A percentile compares a stretch with the other conserved stretches of the same genome.
phyloP scores from a whole-genome alignment of 768 basidiomycete species.

The Mycena olivaceomarginata region DNA sequence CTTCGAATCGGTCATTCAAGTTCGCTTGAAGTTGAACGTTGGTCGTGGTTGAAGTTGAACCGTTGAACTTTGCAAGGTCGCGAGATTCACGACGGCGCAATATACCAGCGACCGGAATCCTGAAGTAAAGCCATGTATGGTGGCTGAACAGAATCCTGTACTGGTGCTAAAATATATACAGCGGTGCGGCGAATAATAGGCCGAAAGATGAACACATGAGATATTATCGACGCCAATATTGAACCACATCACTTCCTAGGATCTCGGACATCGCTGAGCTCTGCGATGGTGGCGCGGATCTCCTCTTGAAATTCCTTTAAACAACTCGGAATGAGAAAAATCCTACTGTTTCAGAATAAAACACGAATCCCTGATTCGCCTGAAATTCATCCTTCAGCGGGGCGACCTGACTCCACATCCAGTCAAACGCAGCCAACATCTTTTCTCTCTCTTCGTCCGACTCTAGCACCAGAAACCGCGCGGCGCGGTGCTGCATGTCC shows the following conservation, averaged over 20 bases:
- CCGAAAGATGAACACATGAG: too few species aligned
- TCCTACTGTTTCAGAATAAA: not conserved
- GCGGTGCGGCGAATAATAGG: too few species aligned
- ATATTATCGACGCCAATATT: too few species aligned
- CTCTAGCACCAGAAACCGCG: constrained; percentile 65
- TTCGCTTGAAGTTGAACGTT: too few species aligned
- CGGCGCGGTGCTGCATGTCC: constrained; percentile 69
- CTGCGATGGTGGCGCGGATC: not conserved
- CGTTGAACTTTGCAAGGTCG: too few species aligned
- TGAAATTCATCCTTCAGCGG: constrained; percentile 64
- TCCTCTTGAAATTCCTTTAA: constrained; percentile 34
- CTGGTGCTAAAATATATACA: too few species aligned
- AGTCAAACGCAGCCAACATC: constrained; percentile 68
- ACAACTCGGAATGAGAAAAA: not conserved
- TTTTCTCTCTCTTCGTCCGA: constrained; percentile 59
- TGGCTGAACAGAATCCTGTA: too few species aligned
- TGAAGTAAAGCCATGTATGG: too few species aligned
- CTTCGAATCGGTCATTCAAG: too few species aligned
- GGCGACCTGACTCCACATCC: constrained; percentile 70
- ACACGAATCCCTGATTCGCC: constrained; percentile 53
- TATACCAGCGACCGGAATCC: too few species aligned
- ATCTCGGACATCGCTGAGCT: constrained; percentile 12
- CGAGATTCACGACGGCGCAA: too few species aligned
- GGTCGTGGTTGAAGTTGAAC: too few species aligned
- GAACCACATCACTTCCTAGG: constrained; percentile 15